Evolutionary conservation across 225 moss, liverwort and hornwort species (phyloP).

Genomic region (Lunularia cruciata): DNA sequence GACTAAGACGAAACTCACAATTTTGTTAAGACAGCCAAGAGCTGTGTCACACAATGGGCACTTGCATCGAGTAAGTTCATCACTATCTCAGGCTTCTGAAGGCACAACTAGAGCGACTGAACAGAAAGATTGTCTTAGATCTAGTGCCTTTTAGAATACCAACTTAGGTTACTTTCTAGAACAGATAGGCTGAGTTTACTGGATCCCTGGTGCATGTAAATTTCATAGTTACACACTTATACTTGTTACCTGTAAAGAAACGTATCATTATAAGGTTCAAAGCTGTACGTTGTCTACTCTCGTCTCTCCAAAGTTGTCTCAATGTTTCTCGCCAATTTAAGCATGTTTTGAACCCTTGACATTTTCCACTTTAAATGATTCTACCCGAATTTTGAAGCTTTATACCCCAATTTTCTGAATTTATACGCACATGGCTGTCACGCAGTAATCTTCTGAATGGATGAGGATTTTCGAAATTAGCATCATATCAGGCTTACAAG

Average conservation of each 20-base stretch:
- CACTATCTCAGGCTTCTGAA: conserved; percentile 22
- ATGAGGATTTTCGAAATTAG: too few species aligned
- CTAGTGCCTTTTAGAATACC: conserved; percentile 9
- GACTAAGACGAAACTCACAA: not conserved
- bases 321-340: too few species aligned
- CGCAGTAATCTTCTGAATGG: too few species aligned
- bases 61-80: conserved; percentile 23
- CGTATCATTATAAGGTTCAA: conserved; percentile 13
- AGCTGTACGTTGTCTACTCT: not conserved
- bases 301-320: too few species aligned
- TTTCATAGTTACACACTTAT: conserved; percentile 15
- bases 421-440: too few species aligned
- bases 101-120: conserved; percentile 17
- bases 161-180: conserved; percentile 2
- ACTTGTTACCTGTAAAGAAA: conserved; percentile 15
- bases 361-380: too few species aligned
- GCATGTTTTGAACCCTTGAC: too few species aligned
- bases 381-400: too few species aligned
- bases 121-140: conserved; percentile 18
- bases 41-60: conserved; percentile 13
- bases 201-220: conserved; percentile 24
- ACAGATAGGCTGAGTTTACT: conserved; percentile 22
- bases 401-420: too few species aligned
- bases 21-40: conserved; percentile 18
- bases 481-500: too few species aligned